Evolutionary conservation across 2,329 filamentous ascomycete genomes (phyloP), one percentile per base, ranked within the genome.

Genomic region (Calonectria ilicicola): DNA sequence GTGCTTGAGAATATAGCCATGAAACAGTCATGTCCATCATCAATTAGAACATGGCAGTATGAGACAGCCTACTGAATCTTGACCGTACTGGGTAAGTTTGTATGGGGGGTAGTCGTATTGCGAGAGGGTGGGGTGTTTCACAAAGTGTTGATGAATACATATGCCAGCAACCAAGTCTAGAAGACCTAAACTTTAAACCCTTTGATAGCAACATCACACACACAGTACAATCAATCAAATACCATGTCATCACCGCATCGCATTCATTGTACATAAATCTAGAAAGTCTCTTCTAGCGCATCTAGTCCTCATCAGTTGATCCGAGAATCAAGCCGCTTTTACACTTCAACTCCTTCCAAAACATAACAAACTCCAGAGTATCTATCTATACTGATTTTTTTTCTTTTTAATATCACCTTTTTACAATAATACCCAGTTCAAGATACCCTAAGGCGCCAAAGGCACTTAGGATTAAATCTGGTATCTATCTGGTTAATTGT

Each of bases 251-350:
- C 49, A 58, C 56, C n/a, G 12, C 35, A 62, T 56, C 14, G 40
- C 67, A 72, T 65, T 64, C 69, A 72, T 65, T 64, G 12, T 69
- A 73, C 67, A 75, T 56, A 65, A 32, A 29, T 68, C 51, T 73
- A 72, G 56, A 72, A 70, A 38, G 53, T 56, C 47, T 51, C 32
- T 67, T 76, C 62, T 72, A 72, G 60, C 42, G 68, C 74, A 67
- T 78, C 67, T 77, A 69, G 44, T 75, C 70, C 71, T 75, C 71
- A 40, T 77, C 67, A 72, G 65, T 77, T 74, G 72, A 78, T 77
- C 69, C 76, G 65, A 68, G 63, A 76, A 79, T 76, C 70, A 70
- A 72, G 67, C 74, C 56, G 58, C 67, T 70, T 68, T 67, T 79
- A 72, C 76, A 78, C 53, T 71, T 32, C 51, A 73, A 65, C 69